Evolutionary conservation across 768 basidiomycete genomes (phyloP), one percentile per base, ranked within the genome.

Genomic region (Termitomyces bulborhizus): DNA sequence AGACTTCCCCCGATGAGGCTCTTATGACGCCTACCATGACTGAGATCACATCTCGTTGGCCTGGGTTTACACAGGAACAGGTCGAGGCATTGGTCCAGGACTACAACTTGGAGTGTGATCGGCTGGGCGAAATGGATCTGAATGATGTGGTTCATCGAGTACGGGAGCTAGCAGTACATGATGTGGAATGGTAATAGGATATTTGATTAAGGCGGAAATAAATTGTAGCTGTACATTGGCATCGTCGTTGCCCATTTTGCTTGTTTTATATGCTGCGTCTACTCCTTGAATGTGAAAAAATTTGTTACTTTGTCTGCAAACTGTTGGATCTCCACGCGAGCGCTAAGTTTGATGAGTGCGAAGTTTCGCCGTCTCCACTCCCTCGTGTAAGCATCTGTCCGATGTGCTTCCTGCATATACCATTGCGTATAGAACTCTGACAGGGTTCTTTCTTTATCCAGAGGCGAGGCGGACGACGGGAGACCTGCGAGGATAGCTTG

Each of bases 371-470:
- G 76, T 52, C 85, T 75, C 86, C 86, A 90, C 68, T 86, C 82
- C 26, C 66, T 60, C 2, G 82, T 83, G 67, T 91, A 93, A 37
- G 68, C 74, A 50, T 76, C 76, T 51, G 83, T 81, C 31, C 79
- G 76, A 3, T 65, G 60, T 32, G 73, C 73, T 69, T 93, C 90
- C 65, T 88, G 86, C 63, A 77, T 73, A 43, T 88, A 73, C 91
- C 91, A 93, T 59, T 79, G 77, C 46, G 70, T 74, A 71, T 88
- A 89, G 69, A 93, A 91, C 41, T 78, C 77, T 16, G 88, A 85
- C 26, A 92, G 73, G 0, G 85, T 84, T n/a, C 71, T 69, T 66
- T 93, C 89, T 62, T 77, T 84, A 63, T 81, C 80, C 42, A 81
- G 72, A 0, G 74, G 47, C 0, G 81, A 73, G 7, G 80, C 71